Conservation (phyloP, 148 eudicot species). For the Suaeda aralocaspica region DNA sequence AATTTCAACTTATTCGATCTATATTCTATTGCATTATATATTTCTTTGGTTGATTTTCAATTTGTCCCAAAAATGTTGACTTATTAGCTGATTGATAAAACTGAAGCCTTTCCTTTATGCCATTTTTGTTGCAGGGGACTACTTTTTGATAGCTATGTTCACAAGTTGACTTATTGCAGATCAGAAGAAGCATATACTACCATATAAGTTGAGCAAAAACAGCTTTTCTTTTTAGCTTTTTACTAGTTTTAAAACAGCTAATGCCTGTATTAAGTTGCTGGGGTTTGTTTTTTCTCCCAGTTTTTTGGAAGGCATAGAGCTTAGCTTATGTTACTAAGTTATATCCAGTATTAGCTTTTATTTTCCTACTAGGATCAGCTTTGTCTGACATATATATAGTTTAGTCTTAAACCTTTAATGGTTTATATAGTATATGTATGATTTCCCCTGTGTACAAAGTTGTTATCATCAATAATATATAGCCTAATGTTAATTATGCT, state of each 20-base stretch:
- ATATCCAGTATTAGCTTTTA: background rate
- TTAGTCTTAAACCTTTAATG: background rate
- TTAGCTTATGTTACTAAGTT: too few species aligned
- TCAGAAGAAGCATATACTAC: constrained; percentile 28
- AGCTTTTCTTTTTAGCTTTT: background rate
- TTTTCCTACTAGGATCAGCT: constrained; percentile 13
- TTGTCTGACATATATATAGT: constrained; percentile 15
- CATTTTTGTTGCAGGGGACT: constrained; percentile 27
- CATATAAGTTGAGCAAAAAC: constrained; percentile 16
- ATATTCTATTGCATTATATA: constrained; percentile 22
- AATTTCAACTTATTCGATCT: constrained; percentile 21
- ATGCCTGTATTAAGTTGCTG: constrained; percentile 21
- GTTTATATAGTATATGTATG: background rate
- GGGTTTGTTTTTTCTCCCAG: constrained; percentile 25
- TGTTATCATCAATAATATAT: constrained; percentile 9
- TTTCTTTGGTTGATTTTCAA: constrained; percentile 1
- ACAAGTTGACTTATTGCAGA: constrained; percentile 15
- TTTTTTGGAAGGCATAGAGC: constrained; percentile 24
- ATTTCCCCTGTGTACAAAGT: constrained; percentile 6
- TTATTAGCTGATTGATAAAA: constrained; percentile 17
- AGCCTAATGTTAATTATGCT: background rate
- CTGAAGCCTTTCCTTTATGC: background rate
- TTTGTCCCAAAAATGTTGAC: constrained; percentile 21
- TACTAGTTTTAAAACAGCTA: background rate
- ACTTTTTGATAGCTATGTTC: constrained; percentile 16